A percentile compares a stretch with the other conserved stretches of the same genome.
Conservation (phyloP, 208 protist species). For the Trypanosoma rangeli region DNA sequence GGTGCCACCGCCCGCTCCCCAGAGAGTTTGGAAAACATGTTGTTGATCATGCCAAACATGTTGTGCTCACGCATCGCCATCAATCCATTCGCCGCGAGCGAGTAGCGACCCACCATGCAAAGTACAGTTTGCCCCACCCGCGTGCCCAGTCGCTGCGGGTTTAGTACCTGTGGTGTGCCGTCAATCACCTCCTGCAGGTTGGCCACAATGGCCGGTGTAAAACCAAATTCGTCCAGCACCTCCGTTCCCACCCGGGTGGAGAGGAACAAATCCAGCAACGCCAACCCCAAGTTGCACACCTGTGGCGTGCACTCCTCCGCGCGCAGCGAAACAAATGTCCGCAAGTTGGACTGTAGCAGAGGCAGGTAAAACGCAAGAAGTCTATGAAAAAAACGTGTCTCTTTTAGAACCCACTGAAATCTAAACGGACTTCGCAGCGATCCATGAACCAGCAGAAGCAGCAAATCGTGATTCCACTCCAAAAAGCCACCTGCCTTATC, state of each 20-base stretch:
- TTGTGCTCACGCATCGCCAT: constrained; percentile 74
- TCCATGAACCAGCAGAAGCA: constrained; percentile 77
- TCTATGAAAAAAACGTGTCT: constrained; percentile 47
- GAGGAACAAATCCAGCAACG: constrained; percentile 79
- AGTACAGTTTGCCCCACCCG: constrained; percentile 73
- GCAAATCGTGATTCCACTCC: constrained; percentile 74
- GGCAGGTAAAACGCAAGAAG: constrained; percentile 81
- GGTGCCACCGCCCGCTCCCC: constrained; percentile 47
- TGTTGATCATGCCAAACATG: constrained; percentile 67
- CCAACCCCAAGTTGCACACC: constrained; percentile 68
- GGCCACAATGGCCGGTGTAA: constrained; percentile 38
- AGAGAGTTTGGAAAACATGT: constrained; percentile 63
- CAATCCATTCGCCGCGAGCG: constrained; percentile 77
- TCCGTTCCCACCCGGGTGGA: constrained; percentile 61
- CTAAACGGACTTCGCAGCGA: constrained; percentile 52
- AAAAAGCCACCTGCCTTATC: constrained; percentile 31
- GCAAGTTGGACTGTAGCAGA: constrained; percentile 20
- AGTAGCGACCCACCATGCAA: constrained; percentile 74
- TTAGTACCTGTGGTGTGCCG: constrained; percentile 53
- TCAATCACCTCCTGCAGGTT: constrained; percentile 74
- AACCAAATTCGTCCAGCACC: constrained; percentile 54
- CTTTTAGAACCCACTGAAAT: constrained; percentile 42
- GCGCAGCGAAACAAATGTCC: constrained; percentile 54
- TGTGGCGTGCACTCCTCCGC: constrained; percentile 41
- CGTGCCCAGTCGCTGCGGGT: constrained; percentile 46